Base-by-base conservation (phyloP, 2,329 filamentous ascomycete species). In the Nemania sp. region DNA sequence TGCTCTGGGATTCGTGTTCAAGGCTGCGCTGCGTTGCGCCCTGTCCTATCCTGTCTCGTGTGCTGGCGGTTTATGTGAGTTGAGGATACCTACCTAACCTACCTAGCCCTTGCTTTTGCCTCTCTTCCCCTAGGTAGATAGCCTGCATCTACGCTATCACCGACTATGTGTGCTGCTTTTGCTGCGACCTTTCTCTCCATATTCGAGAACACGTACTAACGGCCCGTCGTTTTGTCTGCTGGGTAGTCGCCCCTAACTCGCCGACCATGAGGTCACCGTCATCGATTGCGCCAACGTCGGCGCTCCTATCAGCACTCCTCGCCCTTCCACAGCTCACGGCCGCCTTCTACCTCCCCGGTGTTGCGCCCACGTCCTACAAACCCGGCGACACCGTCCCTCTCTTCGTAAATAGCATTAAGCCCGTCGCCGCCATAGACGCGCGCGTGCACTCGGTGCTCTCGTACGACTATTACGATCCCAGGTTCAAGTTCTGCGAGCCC, bases 301-400 rank as follows among this genome's bases (percentile, higher is more conserved):
- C 80, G 78, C 79, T 84, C 78, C 81, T 88, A 59, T 76, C 87
- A 24, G 80, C 86, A 27, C 77, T 89, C 54, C 77, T 89, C 43
- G 80, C 83, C 54, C 77, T 84, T 29, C 86, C 88, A 26, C 84
- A 87, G 69, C 78, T 89, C 41, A 81, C 85, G 15, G 86, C 89
- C 2, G 93, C 93, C 63, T 99, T 98, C 84, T 99, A 99, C 83
- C 92, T 99, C 47, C 96, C 95, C 43, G 96, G 96, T 74, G 94
- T 98, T 74, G 94, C 95, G 72, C 96, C 96, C 24, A 97, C 93
- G 51, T 95, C 95, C 64, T 99, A 99, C 84, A 89, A 92, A 76
- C 83, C 85, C 60, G 92, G 90, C 77, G 92, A 96, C 75, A 83
- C 83, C 27, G 96, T 99, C 26, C 93, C 94, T 26, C 88, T 99